Percentiles rank a stretch among this genome's conserved stretches.
Conservation (phyloP, 2,329 filamentous ascomycete genomes). For the Monosporascus ibericus region DNA sequence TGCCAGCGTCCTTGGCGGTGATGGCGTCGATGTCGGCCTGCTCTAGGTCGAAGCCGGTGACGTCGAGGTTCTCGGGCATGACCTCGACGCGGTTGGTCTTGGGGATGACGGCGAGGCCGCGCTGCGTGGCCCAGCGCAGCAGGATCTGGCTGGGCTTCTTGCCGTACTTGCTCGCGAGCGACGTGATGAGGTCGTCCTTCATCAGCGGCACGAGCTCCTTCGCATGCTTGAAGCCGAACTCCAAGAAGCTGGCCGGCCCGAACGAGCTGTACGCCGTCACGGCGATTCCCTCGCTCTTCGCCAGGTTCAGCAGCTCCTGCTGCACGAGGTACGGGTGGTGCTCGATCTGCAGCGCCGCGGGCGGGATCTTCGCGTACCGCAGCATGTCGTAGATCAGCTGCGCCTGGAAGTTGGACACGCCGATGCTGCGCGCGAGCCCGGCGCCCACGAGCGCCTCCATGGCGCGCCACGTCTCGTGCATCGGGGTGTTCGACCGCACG, state of each 20-base stretch:
- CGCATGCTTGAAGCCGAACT: conserved; percentile 67
- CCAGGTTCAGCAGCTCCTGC: conserved; percentile 61
- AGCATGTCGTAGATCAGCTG: conserved; percentile 74
- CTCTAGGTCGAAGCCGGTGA: conserved; percentile 59
- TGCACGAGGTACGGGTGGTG: conserved; percentile 87
- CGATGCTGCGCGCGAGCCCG: conserved; percentile 66
- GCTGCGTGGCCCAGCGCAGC: conserved; percentile 81
- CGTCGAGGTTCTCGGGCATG: conserved; percentile 62
- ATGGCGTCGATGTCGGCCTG: conserved; percentile 63
- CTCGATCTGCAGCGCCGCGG: conserved; percentile 79
- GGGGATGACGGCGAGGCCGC: conserved; percentile 73
- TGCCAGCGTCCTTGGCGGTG: conserved; percentile 54
- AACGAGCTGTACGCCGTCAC: conserved; percentile 83
- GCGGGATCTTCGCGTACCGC: conserved; percentile 67
- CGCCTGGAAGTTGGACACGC: conserved; percentile 77
- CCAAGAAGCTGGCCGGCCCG: conserved; percentile 71
- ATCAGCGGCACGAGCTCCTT: conserved; percentile 62
- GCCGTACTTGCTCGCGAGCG: conserved; percentile 61
- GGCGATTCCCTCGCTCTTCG: conserved; percentile 62
- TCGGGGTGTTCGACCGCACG: conserved; percentile 59
- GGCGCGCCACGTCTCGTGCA: conserved; percentile 76
- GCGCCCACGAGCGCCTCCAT: conserved; percentile 70
- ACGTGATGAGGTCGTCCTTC: conserved; percentile 59
- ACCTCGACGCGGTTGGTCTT: conserved; percentile 55
- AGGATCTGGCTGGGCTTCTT: conserved; percentile 77